These are phyloP conservation scores for Medicago lupulina DNA, from an alignment of 306 rosid genomes.

Conservation along the genomic window DNA sequence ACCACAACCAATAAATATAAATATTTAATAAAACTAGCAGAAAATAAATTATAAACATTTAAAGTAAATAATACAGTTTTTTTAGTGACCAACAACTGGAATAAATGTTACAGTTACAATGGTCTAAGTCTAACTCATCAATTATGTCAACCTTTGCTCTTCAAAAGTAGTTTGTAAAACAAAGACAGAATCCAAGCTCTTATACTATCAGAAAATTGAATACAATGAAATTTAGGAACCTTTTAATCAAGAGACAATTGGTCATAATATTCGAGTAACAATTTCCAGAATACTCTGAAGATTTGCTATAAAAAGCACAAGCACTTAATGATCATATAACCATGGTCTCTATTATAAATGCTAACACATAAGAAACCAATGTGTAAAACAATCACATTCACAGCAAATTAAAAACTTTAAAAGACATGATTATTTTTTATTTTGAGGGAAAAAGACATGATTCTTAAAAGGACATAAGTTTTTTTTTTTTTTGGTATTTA, in stretches of 20 bases:
- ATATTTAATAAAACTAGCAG: conserved; percentile 22
- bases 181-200: conserved; percentile 7
- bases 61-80: conserved; percentile 6
- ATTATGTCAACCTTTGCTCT: conserved; percentile 7
- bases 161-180: conserved; percentile 10
- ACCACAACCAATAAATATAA: conserved; percentile 10
- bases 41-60: conserved; percentile 27
- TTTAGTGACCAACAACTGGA: conserved; percentile 22
- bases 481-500: not conserved
- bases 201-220: conserved; percentile 19
- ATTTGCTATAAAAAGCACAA: conserved; percentile 32
- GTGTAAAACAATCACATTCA: conserved; percentile 2
- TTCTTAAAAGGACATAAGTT: conserved; percentile 26
- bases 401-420: conserved; percentile 5
- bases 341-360: conserved; percentile 17
- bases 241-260: conserved; percentile 20
- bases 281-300: conserved; percentile 23
- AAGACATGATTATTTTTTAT: conserved; percentile 11
- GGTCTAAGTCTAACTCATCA: conserved; percentile 24
- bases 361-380: conserved; percentile 29
- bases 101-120: conserved; percentile 22
- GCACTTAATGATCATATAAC: not conserved
- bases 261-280: conserved; percentile 16
- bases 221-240: conserved; percentile 23
- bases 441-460: conserved; percentile 2